Base-by-base conservation (phyloP, 2,329 filamentous ascomycete species). In the Beauveria scarabaeidicola region DNA sequence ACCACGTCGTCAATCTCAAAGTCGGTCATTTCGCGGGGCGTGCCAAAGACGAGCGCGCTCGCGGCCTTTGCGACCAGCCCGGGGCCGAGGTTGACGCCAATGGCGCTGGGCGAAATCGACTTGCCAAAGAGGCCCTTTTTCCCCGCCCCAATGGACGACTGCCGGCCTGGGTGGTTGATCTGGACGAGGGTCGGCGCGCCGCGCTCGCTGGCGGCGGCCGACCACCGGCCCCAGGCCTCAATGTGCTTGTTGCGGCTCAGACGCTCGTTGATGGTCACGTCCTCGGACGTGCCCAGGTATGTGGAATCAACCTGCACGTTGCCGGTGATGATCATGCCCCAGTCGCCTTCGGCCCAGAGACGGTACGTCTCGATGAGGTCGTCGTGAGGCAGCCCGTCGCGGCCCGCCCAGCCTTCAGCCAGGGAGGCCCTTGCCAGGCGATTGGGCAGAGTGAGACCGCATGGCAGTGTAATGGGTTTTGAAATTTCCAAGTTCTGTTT, bases 401-500 rank as follows among this genome's bases (percentile, higher is more conserved):
- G 67, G 63, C 75, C 71, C 27, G 73, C 71, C 66, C 78, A 68
- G 5, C 63, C 63, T 63, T 82, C 77, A 5, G 78, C 74, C 71
- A 84, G 75, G 36, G 82, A 79, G 48, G 81, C 74, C 63, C 80
- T 75, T 48, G 68, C 73, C 1, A 86, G 73, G 5, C 82, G 78
- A 64, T 85, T 85, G 3, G 79, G 79, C 3, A 85, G 67, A 0
- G 73, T 75, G 27, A 86, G 72, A 1, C 83, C 83, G 66, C 80
- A 82, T 62, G 79, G 78, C 1, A 84, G 73, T 41, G 75, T 80
- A 17, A 82, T 65, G 0, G 80, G 74, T 29, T 77, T 40, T 36
- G 41, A 10, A 23, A 60, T 56, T 36, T 50, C 27, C 25, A 58
- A 50, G 10, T 11, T 32, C 11, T 56, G 11, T 8, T 46, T 46